These are phyloP conservation scores for Lathyrus aphaca DNA, from an alignment of 306 rosid species.

Conservation along the genomic window DNA sequence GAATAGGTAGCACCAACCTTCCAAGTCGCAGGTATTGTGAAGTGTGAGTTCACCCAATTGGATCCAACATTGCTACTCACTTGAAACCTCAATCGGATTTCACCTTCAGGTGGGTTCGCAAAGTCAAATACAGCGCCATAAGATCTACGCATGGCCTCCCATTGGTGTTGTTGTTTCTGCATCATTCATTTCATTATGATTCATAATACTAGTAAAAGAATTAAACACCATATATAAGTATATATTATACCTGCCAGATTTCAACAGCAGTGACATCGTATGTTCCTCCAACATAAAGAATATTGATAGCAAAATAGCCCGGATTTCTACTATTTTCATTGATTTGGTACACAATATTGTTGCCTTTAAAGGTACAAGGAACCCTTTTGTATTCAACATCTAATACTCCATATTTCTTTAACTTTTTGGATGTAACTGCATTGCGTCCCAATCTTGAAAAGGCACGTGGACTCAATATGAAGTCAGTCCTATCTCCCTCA, in stretches of 20 bases:
- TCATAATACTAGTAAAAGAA: too few relatives aligned
- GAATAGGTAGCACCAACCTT: slow-evolving; percentile 58
- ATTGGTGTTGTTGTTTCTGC: slow-evolving; percentile 42
- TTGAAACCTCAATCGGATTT: slow-evolving; percentile 55
- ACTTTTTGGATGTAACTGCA: background rate
- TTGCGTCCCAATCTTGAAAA: slow-evolving; percentile 35
- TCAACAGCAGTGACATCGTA: slow-evolving; percentile 59
- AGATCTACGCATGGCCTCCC: slow-evolving; percentile 58
- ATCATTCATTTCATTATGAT: too few relatives aligned
- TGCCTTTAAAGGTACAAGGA: slow-evolving; percentile 50
- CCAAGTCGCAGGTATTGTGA: slow-evolving; percentile 61
- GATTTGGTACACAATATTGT: slow-evolving; percentile 48
- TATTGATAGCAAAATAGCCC: slow-evolving; percentile 51
- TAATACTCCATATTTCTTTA: slow-evolving; percentile 38
- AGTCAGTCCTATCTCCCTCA: slow-evolving; percentile 50
- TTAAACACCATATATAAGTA: too few relatives aligned
- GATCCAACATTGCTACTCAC: slow-evolving; percentile 39
- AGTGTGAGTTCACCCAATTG: slow-evolving; percentile 43
- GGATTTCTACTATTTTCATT: slow-evolving; percentile 65
- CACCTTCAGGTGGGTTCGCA: slow-evolving; percentile 59
- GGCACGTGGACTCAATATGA: slow-evolving; percentile 44
- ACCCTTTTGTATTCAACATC: slow-evolving; percentile 44
- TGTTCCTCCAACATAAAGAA: slow-evolving; percentile 52
- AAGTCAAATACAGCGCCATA: slow-evolving; percentile 77
- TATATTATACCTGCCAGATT: slow-evolving; percentile 54